Evolutionary conservation across 139 green algal genomes (phyloP), one percentile per base, ranked within the genome.

Genomic region (Chlorella vulgaris): DNA sequence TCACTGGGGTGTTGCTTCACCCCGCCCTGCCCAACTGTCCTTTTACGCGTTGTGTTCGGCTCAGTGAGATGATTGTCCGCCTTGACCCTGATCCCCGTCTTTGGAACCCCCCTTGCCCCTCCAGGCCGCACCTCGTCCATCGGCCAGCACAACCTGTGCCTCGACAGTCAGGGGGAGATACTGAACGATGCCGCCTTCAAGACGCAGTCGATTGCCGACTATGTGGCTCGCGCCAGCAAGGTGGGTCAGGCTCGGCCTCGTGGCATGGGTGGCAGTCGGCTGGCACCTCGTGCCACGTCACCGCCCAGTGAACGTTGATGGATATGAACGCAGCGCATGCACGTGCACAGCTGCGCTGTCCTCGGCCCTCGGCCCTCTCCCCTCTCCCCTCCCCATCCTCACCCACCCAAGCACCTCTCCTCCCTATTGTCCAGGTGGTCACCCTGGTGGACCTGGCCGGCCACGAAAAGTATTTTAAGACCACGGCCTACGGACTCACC

Each of bases 381-480:
- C 7, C 39, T 40, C 4, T 43, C 15, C 22, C 15, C 24, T 19
- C 38, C 15, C 31, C 21, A 38, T 40, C 24, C 29, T 39, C 5
- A 28, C 63, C 7, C 22, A 28, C 6, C 33, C 26, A 2, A 4
- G 7, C 74, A 36, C 24, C 74, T n/a, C 8, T 36, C 10, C 51
- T 36, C 26, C 53, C 0, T 3, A 26, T 42, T 47, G 47, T 5
- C 28, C 67, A 84, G 80, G 69, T 95, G 40, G 85, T 98, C 40
- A 98, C 94, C 0, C 80, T 98, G 79, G 94, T 97, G 55, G 95
- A 98, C 84, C 86, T 98, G 80, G 93, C 93, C 22, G 89, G 95
- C 0, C 95, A 98, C 82, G 94, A 98, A 84, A 90, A 91, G 42
- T 98, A 98, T 86, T 97, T 98, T 85, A 91, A 93, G 53, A 98